A percentile compares a stretch with the other conserved stretches of the same genome.
These are phyloP conservation scores for Closterium sp. DNA, from an alignment of 139 green algal species.

Conservation along the genomic window DNA sequence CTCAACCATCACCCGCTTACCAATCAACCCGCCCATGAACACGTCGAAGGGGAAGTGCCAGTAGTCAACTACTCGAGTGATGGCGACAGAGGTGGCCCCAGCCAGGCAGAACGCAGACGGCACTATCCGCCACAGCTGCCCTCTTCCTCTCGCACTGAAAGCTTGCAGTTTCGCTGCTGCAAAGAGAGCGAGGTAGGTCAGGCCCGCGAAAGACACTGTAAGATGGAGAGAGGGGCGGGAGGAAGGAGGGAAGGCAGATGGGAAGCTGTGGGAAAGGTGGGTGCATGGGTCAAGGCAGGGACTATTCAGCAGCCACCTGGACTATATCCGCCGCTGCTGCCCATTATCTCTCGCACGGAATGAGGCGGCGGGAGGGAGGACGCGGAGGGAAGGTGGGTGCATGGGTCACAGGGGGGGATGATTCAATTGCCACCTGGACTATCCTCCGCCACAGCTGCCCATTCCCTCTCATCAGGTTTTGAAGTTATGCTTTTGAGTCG, in stretches of 20 bases:
- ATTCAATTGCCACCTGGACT: neutral
- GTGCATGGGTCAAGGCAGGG: no score
- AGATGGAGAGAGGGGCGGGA: neutral
- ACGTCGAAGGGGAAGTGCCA: constrained; percentile 42
- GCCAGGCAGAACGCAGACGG: constrained; percentile 12
- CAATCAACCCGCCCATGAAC: constrained; percentile 15
- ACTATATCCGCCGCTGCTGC: no score
- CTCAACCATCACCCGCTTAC: neutral
- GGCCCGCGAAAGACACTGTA: constrained; percentile 29
- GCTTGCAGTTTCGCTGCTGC: constrained; percentile 35
- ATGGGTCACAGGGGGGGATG: neutral
- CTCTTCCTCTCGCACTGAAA: constrained; percentile 12
- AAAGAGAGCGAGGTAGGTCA: constrained; percentile 42
- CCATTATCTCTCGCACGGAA: no score
- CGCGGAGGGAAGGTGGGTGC: neutral
- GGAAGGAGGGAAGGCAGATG: no score
- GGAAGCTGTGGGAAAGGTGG: no score
- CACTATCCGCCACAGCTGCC: constrained; percentile 5
- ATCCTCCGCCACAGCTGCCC: neutral
- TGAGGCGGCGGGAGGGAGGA: no score
- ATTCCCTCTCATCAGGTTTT: neutral
- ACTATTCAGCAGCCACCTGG: no score
- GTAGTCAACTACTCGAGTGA: constrained; percentile 41
- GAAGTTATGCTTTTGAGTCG: no score
- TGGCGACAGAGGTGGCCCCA: constrained; percentile 5